These are phyloP conservation scores for Pseudogymnoascus sp. DNA, from an alignment of 2,329 filamentous ascomycete genomes.

Conservation along the genomic window DNA sequence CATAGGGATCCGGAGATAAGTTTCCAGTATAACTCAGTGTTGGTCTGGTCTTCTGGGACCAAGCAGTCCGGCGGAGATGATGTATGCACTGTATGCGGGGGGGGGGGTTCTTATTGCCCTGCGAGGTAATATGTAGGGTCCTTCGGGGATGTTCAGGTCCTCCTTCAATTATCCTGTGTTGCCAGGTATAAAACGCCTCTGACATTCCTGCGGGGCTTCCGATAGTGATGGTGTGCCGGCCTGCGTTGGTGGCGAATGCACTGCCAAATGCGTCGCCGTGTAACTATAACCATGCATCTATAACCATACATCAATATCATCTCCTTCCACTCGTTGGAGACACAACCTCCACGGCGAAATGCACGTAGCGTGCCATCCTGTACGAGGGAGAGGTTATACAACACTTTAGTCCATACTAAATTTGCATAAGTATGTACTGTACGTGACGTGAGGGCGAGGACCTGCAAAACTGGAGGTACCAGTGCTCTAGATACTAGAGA, in stretches of 20 bases:
- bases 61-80: background rate
- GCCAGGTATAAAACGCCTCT: background rate
- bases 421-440: background rate
- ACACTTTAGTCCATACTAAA: background rate
- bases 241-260: background rate
- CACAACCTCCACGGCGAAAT: background rate
- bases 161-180: background rate
- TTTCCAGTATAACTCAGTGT: background rate
- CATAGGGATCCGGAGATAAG: background rate
- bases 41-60: background rate
- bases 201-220: background rate
- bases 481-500: background rate
- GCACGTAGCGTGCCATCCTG: background rate
- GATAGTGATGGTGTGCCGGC: background rate
- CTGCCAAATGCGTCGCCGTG: slow-evolving; percentile 4
- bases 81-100: background rate
- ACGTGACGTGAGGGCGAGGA: background rate
- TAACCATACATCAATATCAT: background rate
- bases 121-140: slow-evolving; percentile 1
- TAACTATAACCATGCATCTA: slow-evolving; percentile 1
- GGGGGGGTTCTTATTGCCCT: background rate
- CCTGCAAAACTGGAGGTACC: background rate
- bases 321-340: background rate
- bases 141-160: background rate
- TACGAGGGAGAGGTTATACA: background rate